A percentile compares a stretch with the other conserved stretches of the same genome.
These are phyloP conservation scores for Suillus fuscotomentosus DNA, from an alignment of 768 basidiomycete genomes.

Conservation along the genomic window DNA sequence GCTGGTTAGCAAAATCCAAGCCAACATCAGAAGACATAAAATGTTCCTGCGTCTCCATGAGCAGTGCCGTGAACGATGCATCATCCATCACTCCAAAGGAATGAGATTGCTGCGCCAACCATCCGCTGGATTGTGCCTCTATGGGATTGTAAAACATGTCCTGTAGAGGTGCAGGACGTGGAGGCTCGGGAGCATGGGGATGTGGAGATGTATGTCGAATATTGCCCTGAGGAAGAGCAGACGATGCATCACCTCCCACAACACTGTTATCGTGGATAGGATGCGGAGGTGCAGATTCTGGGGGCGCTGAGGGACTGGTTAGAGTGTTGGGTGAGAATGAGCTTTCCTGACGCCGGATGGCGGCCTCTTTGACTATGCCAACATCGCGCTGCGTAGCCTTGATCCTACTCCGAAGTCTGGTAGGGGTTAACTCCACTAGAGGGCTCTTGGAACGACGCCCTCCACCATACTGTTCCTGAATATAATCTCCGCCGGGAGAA, in stretches of 20 bases:
- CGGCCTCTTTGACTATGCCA: neutral
- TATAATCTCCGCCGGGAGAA: neutral
- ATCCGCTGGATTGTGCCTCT: neutral
- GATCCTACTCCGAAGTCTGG: neutral
- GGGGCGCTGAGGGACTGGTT: too few species aligned
- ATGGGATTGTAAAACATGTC: neutral
- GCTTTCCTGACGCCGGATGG: neutral
- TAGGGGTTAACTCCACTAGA: neutral
- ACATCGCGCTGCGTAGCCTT: neutral
- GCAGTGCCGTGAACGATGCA: neutral
- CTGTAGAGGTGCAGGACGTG: neutral
- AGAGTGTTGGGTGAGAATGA: too few species aligned
- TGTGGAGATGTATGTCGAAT: neutral
- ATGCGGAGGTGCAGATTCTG: neutral
- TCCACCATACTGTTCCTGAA: neutral
- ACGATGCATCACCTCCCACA: neutral
- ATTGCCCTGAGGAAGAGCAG: neutral
- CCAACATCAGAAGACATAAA: neutral
- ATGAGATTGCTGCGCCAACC: neutral
- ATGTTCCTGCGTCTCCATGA: neutral
- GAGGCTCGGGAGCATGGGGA: neutral
- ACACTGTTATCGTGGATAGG: neutral
- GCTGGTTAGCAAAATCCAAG: neutral
- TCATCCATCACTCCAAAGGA: neutral
- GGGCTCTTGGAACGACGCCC: neutral